Evolutionary conservation across 495 filamentous ascomycete genomes (phyloP).

Genomic region (Echria macrotheca): DNA sequence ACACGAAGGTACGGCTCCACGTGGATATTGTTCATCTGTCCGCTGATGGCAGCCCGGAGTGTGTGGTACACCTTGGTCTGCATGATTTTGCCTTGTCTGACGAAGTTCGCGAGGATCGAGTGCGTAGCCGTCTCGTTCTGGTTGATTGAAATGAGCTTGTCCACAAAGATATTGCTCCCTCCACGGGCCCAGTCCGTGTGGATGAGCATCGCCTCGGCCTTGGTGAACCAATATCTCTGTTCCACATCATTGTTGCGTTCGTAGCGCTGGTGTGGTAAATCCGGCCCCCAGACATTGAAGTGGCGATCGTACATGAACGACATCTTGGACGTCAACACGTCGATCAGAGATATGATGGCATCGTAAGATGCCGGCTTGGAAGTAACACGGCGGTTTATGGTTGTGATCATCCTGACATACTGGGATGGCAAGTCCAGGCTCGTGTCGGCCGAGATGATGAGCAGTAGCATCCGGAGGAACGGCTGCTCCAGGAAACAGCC

Average conservation of each 20-base stretch:
- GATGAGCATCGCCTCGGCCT: slow-evolving; percentile 39
- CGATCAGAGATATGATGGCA: slow-evolving; percentile 49
- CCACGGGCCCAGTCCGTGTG: slow-evolving; percentile 34
- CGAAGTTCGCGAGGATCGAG: slow-evolving; percentile 39
- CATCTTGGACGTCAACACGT: slow-evolving; percentile 43
- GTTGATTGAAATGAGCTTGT: slow-evolving; percentile 46
- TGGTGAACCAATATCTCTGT: slow-evolving; percentile 32
- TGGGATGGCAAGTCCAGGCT: slow-evolving; percentile 37
- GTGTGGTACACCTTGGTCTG: slow-evolving; percentile 30
- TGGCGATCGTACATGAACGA: slow-evolving; percentile 21
- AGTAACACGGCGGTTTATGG: slow-evolving; percentile 45
- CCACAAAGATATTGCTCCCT: slow-evolving; percentile 39
- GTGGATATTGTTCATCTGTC: slow-evolving; percentile 25
- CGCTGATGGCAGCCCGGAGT: slow-evolving; percentile 29
- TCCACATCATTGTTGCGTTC: slow-evolving; percentile 14
- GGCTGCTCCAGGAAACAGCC: slow-evolving; percentile 47
- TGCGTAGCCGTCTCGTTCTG: slow-evolving; percentile 41
- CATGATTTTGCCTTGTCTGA: slow-evolving; percentile 31
- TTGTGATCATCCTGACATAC: slow-evolving; percentile 35
- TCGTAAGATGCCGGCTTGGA: slow-evolving; percentile 48
- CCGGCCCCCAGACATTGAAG: neutral
- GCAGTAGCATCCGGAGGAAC: slow-evolving; percentile 52
- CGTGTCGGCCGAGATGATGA: slow-evolving; percentile 58
- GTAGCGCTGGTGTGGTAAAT: slow-evolving; percentile 19
- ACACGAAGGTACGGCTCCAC: slow-evolving; percentile 35